Evolutionary conservation across 169 alveolate genomes (phyloP), one percentile per base, ranked within the genome.

Genomic region (Cryptosporidium baileyi): DNA sequence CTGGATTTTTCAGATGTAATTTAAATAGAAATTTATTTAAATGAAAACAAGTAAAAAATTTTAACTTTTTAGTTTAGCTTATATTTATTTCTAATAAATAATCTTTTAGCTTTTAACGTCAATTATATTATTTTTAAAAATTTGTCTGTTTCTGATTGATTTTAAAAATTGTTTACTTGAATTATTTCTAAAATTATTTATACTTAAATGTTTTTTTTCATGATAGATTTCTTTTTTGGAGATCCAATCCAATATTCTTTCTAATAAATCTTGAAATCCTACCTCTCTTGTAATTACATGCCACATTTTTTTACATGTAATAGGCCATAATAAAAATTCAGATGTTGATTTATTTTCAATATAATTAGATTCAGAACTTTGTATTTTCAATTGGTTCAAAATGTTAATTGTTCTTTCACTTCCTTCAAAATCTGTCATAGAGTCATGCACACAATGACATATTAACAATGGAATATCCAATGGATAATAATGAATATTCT

Each of bases 401-500:
- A 22, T 19, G 13, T 22, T 26, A 38, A 74, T 74, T 15, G 74
- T 74, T 9, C 26, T 47, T 41, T 57, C 57, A 36, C 85, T 74
- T 22, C 85, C 85, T n/a, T 74, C 74, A 51, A 74, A 74, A 30
- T 74, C 85, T 3, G 85, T 74, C 43, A 74, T n/a, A 15, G 67
- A 40, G 43, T 74, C 85, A 28, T 74, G 85, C 7, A 74, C 67
- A 54, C 85, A 74, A 28, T 74, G 85, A 6, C 85, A 74, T 9
- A 74, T 74, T n/a, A 74, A 47, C 11, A 74, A 22, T 19, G 85
- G 85, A 38, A 74, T 11, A n/a, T 74, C 74, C 5, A 59, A 11
- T 13, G 85, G 85, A 22, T 74, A 74, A 36, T 17, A 13, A 24
- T 36, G 13, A 3, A 74, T 19, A 34, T 74, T 59, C 19, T 51